Base-by-base conservation (phyloP, 2,329 filamentous ascomycete species). In the Epichloe amarillans region DNA sequence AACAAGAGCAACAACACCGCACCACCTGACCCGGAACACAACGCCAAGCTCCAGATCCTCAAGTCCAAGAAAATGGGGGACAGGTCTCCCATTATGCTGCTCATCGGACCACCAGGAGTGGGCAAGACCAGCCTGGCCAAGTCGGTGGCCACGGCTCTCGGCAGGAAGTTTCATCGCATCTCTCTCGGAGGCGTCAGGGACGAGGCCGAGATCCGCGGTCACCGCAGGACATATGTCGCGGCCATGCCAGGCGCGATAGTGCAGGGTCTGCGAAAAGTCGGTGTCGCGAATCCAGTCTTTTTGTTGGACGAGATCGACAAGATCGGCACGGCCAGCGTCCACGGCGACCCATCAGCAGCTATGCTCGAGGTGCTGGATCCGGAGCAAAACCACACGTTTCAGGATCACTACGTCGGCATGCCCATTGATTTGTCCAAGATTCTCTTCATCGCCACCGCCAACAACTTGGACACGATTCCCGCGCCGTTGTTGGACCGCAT, bases 181-280 rank as follows among this genome's bases (percentile, higher is more conserved):
- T 97, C 93, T 3, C 82, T 98, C 4, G 93, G 93, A 54, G 93
- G 93, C 58, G 91, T 98, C 3, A 78, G 93, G 50, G 93, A 98
- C 61, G 93, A 98, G 66, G 93, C 93, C 15, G 93, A 98, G 69
- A 97, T 98, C 53, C 81, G 93, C 53, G 93, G 93, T 10, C 93
- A 98, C 67, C 80, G 93, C 51, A 79, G 93, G 58, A 98, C 93
- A 0, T 98, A 98, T 63, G 93, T 98, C 52, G 93, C 93, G 21
- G 93, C 93, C n/a, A 96, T 98, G 91, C 93, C 93, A 10, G 93
- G 93, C 50, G 74, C 97, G 50, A 86, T 98, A 53, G 90, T 97
- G 33, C 90, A 89, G 64, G 93, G 91, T 0, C 66, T 98, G 50
- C 90, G 93, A 70, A 98, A 97, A 71, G 91, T 94, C 35, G 91